A percentile compares a stretch with the other conserved stretches of the same genome.
These are phyloP conservation scores for Fusarium sterilihyphosum DNA, from an alignment of 2,329 filamentous ascomycete species.

Conservation along the genomic window DNA sequence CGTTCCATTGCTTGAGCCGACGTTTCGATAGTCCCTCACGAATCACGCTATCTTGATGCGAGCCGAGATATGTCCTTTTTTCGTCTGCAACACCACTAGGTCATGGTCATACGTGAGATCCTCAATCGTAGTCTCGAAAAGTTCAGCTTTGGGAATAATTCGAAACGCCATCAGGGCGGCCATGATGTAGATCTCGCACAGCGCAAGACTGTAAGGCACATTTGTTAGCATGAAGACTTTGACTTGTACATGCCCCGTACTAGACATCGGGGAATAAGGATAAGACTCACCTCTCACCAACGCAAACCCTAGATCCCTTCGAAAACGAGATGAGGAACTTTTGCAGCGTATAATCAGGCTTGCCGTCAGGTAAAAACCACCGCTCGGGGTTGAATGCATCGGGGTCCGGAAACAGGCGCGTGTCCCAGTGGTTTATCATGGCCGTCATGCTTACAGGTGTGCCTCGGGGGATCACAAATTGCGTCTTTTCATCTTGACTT, in stretches of 20 bases:
- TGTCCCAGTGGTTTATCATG: conserved; percentile 46
- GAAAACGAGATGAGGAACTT: conserved; percentile 36
- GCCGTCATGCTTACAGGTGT: conserved; percentile 48
- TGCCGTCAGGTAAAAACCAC: conserved; percentile 36
- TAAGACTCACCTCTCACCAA: conserved; percentile 35
- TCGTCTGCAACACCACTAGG: conserved; percentile 31
- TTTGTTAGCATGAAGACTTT: background rate
- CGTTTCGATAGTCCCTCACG: too few species aligned
- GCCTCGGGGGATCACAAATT: conserved; percentile 43
- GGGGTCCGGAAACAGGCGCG: conserved; percentile 46
- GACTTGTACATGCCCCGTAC: accelerated
- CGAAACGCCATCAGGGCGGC: conserved; percentile 19
- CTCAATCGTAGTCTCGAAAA: conserved; percentile 31
- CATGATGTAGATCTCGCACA: conserved; percentile 36
- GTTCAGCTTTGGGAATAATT: conserved; percentile 19
- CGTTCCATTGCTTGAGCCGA: background rate
- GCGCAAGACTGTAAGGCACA: conserved; percentile 16
- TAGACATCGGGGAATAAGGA: accelerated
- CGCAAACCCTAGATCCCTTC: conserved; percentile 33
- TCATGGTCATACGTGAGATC: conserved; percentile 36
- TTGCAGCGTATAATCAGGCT: conserved; percentile 41
- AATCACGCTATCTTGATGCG: background rate
- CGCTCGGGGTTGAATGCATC: conserved; percentile 48
- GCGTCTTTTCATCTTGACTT: conserved; percentile 26
- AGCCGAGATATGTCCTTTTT: conserved; percentile 30